Evolutionary conservation across 208 protist species (phyloP).

Genomic region (Leishmania lainsoni): DNA sequence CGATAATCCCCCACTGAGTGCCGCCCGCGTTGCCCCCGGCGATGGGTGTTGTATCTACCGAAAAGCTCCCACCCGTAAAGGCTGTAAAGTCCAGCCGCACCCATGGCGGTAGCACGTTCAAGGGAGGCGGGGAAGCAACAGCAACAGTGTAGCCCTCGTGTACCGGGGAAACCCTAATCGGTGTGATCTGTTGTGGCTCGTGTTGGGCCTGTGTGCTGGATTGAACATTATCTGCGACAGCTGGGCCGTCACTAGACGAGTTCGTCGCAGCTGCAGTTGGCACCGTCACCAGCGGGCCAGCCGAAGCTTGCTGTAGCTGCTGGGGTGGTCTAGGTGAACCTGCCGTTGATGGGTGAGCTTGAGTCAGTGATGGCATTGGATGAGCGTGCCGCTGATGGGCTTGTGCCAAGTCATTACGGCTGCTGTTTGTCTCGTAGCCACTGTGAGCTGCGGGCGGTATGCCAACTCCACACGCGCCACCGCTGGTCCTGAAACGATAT

Average conservation of each 20-base stretch:
- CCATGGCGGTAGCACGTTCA: conserved; percentile 17
- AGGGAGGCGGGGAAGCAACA: background rate
- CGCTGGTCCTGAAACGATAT: background rate
- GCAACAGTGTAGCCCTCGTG: background rate
- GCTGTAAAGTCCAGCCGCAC: conserved; percentile 12
- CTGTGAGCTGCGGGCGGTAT: background rate
- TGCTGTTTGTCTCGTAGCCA: background rate
- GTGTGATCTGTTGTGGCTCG: background rate
- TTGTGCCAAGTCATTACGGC: background rate
- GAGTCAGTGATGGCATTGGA: background rate
- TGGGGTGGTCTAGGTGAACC: background rate
- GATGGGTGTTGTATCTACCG: background rate
- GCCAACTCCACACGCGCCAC: background rate
- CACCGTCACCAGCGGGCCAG: background rate
- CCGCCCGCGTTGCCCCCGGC: background rate
- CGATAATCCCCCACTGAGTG: background rate
- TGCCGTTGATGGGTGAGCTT: background rate
- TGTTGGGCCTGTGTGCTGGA: background rate
- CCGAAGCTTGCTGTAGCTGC: background rate
- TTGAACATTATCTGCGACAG: background rate
- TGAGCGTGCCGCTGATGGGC: background rate
- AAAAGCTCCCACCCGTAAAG: background rate
- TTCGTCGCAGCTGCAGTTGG: background rate
- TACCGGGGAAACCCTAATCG: background rate
- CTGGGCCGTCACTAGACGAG: background rate